These are phyloP conservation scores for Paramecium primaurelia DNA, from an alignment of 73 alveolate genomes.

Conservation along the genomic window DNA sequence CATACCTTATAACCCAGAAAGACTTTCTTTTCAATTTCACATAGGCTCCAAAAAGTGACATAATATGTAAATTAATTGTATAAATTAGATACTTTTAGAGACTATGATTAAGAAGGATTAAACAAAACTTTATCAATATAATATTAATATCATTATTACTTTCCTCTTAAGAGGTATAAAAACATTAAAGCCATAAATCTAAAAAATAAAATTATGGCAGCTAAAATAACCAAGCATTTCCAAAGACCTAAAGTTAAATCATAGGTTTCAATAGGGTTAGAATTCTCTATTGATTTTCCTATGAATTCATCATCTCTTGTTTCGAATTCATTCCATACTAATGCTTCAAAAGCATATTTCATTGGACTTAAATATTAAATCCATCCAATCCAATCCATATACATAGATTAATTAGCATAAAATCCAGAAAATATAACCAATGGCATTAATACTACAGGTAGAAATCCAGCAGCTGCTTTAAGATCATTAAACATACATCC, in stretches of 20 bases:
- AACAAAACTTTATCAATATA: background rate
- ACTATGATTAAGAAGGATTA: background rate
- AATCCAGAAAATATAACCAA: slow-evolving; percentile 75
- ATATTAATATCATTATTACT: background rate
- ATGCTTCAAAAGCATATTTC: slow-evolving; percentile 67
- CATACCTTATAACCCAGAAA: background rate
- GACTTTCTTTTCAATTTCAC: background rate
- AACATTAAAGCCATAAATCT: background rate
- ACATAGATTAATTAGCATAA: slow-evolving; percentile 61
- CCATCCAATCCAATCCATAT: slow-evolving; percentile 72
- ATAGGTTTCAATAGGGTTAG: background rate
- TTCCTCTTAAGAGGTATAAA: background rate
- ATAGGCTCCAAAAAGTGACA: background rate
- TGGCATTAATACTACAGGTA: slow-evolving; percentile 70
- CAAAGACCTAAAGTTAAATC: background rate
- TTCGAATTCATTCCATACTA: slow-evolving; percentile 63
- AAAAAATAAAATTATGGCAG: background rate
- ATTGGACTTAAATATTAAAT: slow-evolving; percentile 75
- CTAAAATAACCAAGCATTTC: background rate
- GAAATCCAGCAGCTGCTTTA: slow-evolving; percentile 60
- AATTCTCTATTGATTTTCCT: background rate
- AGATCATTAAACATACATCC: slow-evolving; percentile 62
- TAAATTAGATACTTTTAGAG: background rate
- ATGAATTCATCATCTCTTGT: background rate
- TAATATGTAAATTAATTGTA: background rate